These are phyloP conservation scores for Pleurotus eryngii DNA, from an alignment of 768 basidiomycete genomes.

Conservation along the genomic window DNA sequence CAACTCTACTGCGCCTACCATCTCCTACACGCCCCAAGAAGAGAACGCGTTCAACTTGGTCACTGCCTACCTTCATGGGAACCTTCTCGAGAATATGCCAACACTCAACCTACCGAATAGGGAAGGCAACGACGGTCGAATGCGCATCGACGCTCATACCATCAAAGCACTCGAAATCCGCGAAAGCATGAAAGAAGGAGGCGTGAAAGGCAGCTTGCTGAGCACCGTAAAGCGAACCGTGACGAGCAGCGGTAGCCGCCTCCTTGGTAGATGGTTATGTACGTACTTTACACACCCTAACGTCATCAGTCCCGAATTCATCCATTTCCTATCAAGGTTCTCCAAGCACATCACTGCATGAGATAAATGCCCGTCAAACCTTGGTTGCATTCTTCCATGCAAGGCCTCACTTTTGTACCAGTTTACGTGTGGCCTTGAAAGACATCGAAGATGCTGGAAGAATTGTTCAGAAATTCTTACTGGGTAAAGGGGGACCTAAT, in stretches of 20 bases:
- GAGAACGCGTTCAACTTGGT: conserved; percentile 57
- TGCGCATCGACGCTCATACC: conserved; percentile 89
- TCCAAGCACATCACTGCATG: conserved; percentile 71
- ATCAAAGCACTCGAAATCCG: conserved; percentile 86
- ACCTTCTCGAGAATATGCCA: conserved; percentile 80
- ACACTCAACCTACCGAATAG: conserved; percentile 50
- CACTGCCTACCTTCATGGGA: conserved; percentile 58
- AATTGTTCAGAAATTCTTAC: conserved; percentile 72
- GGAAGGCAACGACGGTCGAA: conserved; percentile 54
- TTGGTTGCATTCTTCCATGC: conserved; percentile 68
- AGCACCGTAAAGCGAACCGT: conserved; percentile 73
- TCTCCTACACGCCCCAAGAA: conserved; percentile 37
- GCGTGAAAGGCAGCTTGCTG: conserved; percentile 68
- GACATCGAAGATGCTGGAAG: conserved; percentile 69
- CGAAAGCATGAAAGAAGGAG: conserved; percentile 71
- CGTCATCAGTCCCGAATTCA: neutral
- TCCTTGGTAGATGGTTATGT: conserved; percentile 79
- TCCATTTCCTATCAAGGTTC: conserved; percentile 51
- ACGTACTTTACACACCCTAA: conserved; percentile 40
- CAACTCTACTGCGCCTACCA: neutral
- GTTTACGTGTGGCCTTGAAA: conserved; percentile 53
- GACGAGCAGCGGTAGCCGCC: conserved; percentile 73
- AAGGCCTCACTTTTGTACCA: conserved; percentile 60
- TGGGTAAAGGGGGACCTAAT: conserved; percentile 60
- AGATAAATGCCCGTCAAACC: conserved; percentile 74